These are phyloP conservation scores for Stevia rebaudiana DNA, from an alignment of 140 eudicot genomes.

Conservation along the genomic window DNA sequence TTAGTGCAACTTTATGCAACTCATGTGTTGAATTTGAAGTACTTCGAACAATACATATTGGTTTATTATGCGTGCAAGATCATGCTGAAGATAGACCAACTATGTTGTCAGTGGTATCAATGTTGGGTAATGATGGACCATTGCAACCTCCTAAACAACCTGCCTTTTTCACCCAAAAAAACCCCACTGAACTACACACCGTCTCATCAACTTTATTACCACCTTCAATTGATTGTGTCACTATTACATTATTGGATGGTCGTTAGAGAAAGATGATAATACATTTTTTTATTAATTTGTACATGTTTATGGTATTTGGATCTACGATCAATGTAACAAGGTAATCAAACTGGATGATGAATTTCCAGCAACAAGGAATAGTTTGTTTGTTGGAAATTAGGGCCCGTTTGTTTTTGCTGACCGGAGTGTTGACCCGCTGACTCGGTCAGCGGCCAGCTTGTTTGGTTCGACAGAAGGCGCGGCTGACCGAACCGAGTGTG, in stretches of 20 bases:
- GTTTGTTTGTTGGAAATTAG: background rate
- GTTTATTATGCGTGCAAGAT: slow-evolving; percentile 30
- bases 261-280: background rate
- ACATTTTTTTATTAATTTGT: background rate
- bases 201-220: background rate
- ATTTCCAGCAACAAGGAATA: background rate
- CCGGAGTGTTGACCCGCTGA: too few species aligned
- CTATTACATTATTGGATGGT: slow-evolving; percentile 6
- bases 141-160: slow-evolving; percentile 36
- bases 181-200: background rate
- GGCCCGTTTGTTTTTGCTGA: too few species aligned
- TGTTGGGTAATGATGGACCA: slow-evolving; percentile 20
- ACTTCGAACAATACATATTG: slow-evolving; percentile 27
- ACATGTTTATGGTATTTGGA: background rate
- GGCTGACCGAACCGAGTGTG: too few species aligned
- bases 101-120: slow-evolving; percentile 23
- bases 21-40: slow-evolving; percentile 20
- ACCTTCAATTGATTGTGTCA: slow-evolving; percentile 6
- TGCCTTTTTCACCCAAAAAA: slow-evolving; percentile 18
- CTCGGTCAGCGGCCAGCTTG: too few species aligned
- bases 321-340: background rate
- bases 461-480: too few species aligned
- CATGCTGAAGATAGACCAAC: slow-evolving; percentile 30
- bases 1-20: slow-evolving; percentile 10
- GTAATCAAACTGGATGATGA: background rate